Conservation (phyloP, 1,284 basidiomycete species). For the Sporisorium scitamineum region DNA sequence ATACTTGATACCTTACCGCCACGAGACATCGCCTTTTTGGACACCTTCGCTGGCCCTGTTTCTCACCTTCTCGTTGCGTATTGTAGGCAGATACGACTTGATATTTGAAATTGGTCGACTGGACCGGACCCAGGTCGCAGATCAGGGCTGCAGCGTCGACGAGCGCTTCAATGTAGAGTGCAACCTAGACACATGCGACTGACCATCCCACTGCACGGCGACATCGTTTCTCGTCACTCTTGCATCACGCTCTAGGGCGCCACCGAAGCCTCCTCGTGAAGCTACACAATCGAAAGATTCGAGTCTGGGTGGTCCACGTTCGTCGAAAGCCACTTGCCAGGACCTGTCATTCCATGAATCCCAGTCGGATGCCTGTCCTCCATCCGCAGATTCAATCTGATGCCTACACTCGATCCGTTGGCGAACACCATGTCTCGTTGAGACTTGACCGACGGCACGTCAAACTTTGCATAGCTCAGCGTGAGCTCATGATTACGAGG, state of each 20-base stretch:
- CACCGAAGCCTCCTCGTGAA: background rate
- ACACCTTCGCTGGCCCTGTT: too few species aligned
- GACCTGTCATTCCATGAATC: conserved; percentile 10
- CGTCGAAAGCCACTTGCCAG: conserved; percentile 17
- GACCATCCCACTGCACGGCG: background rate
- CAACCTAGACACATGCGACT: background rate
- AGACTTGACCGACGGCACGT: conserved; percentile 19
- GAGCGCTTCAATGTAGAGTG: background rate
- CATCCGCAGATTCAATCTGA: background rate
- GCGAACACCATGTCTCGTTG: background rate
- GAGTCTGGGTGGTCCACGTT: conserved; percentile 10
- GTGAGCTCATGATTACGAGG: background rate
- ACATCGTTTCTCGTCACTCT: background rate
- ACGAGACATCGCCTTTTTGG: too few species aligned
- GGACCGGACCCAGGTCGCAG: background rate
- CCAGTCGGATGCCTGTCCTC: conserved; percentile 8
- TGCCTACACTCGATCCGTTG: background rate
- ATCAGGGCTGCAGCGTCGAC: background rate
- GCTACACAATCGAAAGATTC: background rate
- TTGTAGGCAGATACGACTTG: background rate
- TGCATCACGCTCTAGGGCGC: background rate
- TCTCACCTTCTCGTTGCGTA: background rate
- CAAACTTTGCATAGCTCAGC: background rate
- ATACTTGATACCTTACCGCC: background rate
- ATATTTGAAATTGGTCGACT: conserved; percentile 6